Percentiles rank a stretch among this genome's conserved stretches.
phyloP scores from a whole-genome alignment of 176 grass and related monocot species.

The Triticum aestivum region IWGSC_CS_RefSeq_v2.1 NC_057812.1:23853646-23854145 shows the following conservation, averaged over 20 bases:
- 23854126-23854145: conserved; percentile 43
- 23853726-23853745: conserved; percentile 55
- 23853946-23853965: conserved; percentile 15
- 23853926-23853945: neutral
- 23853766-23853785: neutral
- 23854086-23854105: conserved; percentile 79
- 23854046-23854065: conserved; percentile 52
- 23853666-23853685: conserved; percentile 84
- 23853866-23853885: conserved; percentile 79
- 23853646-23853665: conserved; percentile 52
- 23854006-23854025: conserved; percentile 49
- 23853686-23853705: conserved; percentile 86
- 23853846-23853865: conserved; percentile 49
- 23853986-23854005: conserved; percentile 56
- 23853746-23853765: neutral
- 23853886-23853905: neutral
- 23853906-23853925: neutral
- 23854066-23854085: conserved; percentile 40
- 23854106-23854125: conserved; percentile 69
- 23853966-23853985: conserved; percentile 66
- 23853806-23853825: conserved; percentile 73
- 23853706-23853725: conserved; percentile 95
- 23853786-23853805: neutral
- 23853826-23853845: conserved; percentile 84
- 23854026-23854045: conserved; percentile 45